A percentile compares a stretch with the other conserved stretches of the same genome.
These are phyloP conservation scores for Stachybotrys echinatus DNA, from an alignment of 2,329 filamentous ascomycete species.

Conservation along the genomic window DNA sequence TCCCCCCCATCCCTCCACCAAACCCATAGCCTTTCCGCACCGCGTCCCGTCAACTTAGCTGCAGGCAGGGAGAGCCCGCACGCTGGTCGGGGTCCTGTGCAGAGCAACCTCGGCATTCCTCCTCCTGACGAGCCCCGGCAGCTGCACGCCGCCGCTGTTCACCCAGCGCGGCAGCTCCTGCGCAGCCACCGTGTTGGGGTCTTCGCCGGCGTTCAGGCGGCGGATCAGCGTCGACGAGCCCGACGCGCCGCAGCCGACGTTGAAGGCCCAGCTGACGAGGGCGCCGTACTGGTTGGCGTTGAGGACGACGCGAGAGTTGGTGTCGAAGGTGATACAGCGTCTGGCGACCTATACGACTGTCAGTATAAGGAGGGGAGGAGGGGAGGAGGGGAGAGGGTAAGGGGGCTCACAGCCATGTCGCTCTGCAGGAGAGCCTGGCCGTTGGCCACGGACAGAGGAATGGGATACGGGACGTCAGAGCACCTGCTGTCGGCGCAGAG, in stretches of 20 bases:
- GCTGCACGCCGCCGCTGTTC: conserved; percentile 29
- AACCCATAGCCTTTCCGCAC: too few relatives aligned
- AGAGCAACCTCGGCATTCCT: conserved; percentile 39
- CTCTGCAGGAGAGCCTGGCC: conserved; percentile 31
- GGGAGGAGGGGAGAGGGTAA: not conserved
- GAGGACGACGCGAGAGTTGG: conserved; percentile 14
- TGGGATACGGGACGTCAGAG: conserved; percentile 37
- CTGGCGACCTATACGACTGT: conserved; percentile 16
- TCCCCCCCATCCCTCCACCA: too few relatives aligned
- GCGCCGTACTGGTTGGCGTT: conserved; percentile 48
- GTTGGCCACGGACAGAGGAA: conserved; percentile 35
- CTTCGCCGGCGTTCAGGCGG: conserved; percentile 38
- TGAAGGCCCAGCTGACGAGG: conserved; percentile 46
- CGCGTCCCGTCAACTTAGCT: too few relatives aligned
- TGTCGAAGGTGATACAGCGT: conserved; percentile 31
- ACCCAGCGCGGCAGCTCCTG: conserved; percentile 45
- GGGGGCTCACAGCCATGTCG: conserved; percentile 8
- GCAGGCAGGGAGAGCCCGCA: conserved; percentile 7
- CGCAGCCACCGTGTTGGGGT: conserved; percentile 31
- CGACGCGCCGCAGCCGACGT: conserved; percentile 39
- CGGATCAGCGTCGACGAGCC: conserved; percentile 32
- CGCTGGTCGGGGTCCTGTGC: conserved; percentile 8
- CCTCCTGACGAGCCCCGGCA: conserved; percentile 34
- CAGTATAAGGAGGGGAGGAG: not conserved
- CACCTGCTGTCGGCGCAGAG: conserved; percentile 35